Evolutionary conservation across 352 stramenopile genomes (phyloP).

Genomic region (Pythium biforme): DNA sequence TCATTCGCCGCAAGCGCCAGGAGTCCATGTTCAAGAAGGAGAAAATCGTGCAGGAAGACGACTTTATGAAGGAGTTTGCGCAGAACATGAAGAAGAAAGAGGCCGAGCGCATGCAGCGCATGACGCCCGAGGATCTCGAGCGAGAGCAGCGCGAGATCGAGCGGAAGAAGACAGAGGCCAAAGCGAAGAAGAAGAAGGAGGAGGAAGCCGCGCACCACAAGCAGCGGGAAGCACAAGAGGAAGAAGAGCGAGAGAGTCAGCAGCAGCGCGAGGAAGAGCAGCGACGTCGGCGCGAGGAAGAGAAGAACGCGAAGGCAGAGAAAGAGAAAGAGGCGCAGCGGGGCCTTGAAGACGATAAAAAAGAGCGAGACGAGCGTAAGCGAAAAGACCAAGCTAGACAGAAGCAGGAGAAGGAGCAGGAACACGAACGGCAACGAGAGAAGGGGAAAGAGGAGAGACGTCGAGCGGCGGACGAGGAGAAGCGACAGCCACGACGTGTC

Average conservation of each 20-base stretch:
- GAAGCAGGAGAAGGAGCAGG: neutral
- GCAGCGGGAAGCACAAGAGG: constrained; percentile 3
- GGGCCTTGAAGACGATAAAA: constrained; percentile 1
- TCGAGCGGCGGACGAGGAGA: constrained; percentile 9
- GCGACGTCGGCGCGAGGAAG: constrained; percentile 1
- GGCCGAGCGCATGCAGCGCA: constrained; percentile 19
- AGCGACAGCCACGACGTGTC: too few relatives aligned
- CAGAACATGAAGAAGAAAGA: constrained; percentile 77
- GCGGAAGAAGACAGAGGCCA: constrained; percentile 1
- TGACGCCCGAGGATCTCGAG: constrained; percentile 16
- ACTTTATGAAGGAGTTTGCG: constrained; percentile 67
- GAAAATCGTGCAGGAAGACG: constrained; percentile 44
- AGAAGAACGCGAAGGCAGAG: constrained; percentile 11
- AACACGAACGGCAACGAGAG: neutral
- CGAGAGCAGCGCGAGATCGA: constrained; percentile 4
- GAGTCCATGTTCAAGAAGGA: constrained; percentile 52
- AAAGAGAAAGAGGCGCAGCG: constrained; percentile 3
- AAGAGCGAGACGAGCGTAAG: constrained; percentile 12
- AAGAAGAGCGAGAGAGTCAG: constrained; percentile 9
- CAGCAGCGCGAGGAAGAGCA: constrained; percentile 7
- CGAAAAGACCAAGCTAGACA: constrained; percentile 2
- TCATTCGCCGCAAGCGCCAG: constrained; percentile 59
- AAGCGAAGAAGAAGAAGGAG: neutral
- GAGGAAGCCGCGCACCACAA: neutral
- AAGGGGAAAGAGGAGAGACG: neutral